These are phyloP conservation scores for Persicaria tinctoria DNA, from an alignment of 148 eudicot species.

Conservation along the genomic window DNA sequence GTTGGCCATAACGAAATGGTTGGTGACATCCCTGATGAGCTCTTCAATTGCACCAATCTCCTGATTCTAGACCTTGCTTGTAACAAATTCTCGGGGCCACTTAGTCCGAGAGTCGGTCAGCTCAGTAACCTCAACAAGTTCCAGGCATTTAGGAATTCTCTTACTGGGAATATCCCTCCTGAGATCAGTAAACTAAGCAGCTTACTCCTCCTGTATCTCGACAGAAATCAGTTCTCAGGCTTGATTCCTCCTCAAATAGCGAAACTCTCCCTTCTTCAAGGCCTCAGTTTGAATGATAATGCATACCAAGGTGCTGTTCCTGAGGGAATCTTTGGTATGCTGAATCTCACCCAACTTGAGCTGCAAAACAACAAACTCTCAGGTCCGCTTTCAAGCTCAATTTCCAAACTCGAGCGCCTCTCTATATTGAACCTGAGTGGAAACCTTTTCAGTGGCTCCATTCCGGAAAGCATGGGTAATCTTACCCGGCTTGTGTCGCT, in stretches of 20 bases:
- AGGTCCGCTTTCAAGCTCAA: conserved; percentile 45
- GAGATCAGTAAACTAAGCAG: conserved; percentile 57
- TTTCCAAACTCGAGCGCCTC: conserved; percentile 55
- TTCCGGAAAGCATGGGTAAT: conserved; percentile 39
- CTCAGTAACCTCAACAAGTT: conserved; percentile 39
- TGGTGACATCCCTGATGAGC: conserved; percentile 69
- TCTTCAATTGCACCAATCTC: conserved; percentile 59
- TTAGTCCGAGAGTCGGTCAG: conserved; percentile 45
- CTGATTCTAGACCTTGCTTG: conserved; percentile 22
- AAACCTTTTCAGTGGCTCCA: conserved; percentile 53
- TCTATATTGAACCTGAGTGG: conserved; percentile 55
- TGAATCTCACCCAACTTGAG: conserved; percentile 34
- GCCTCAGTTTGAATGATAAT: conserved; percentile 43
- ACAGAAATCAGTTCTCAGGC: conserved; percentile 50
- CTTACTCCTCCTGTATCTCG: conserved; percentile 32
- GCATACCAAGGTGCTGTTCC: conserved; percentile 61
- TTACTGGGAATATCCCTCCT: conserved; percentile 53
- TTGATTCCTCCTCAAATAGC: conserved; percentile 49
- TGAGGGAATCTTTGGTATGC: conserved; percentile 40
- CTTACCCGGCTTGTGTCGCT: conserved; percentile 36
- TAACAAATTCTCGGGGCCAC: conserved; percentile 47
- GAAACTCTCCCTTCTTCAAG: conserved; percentile 55
- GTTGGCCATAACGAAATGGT: conserved; percentile 39
- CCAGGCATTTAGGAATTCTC: conserved; percentile 30
- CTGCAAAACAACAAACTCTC: conserved; percentile 43